Conservation (phyloP, 1,139 yeast species). For the Yamadazyma jaroonii region DNA sequence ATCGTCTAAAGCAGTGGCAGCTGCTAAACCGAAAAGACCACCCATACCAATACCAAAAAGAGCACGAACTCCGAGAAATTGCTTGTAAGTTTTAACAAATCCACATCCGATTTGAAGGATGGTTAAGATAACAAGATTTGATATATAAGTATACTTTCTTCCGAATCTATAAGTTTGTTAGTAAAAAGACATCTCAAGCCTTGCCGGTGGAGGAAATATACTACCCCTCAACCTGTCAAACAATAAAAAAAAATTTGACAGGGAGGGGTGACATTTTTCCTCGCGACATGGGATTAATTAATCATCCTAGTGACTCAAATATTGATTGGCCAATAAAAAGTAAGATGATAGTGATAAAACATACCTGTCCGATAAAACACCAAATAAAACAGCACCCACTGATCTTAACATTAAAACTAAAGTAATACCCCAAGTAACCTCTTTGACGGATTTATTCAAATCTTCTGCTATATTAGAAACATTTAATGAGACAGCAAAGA, state of each 20-base stretch:
- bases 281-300: not conserved
- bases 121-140: slow-evolving; percentile 27
- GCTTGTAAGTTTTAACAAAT: slow-evolving; percentile 33
- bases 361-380: too few relatives aligned
- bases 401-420: slow-evolving; percentile 44
- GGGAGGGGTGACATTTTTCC: too few relatives aligned
- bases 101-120: slow-evolving; percentile 41
- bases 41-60: slow-evolving; percentile 45
- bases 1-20: slow-evolving; percentile 40
- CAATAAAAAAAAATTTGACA: slow-evolving; percentile 7
- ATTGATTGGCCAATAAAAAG: too few relatives aligned
- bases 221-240: too few relatives aligned
- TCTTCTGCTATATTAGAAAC: slow-evolving; percentile 27
- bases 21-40: slow-evolving; percentile 37
- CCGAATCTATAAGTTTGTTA: slow-evolving; percentile 16
- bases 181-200: not conserved
- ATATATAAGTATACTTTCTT: slow-evolving; percentile 36
- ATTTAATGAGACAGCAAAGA: slow-evolving; percentile 32
- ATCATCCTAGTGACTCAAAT: slow-evolving; percentile 26
- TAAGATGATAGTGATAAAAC: not conserved
- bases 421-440: slow-evolving; percentile 43
- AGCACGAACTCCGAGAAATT: slow-evolving; percentile 40
- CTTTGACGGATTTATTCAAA: slow-evolving; percentile 24
- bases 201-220: too few relatives aligned
- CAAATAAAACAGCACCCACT: too few relatives aligned